A percentile compares a stretch with the other conserved stretches of the same genome.
These are phyloP conservation scores for Kalanchoe fedtschenkoi DNA, from an alignment of 164 flowering plant species.

Conservation along the genomic window DNA sequence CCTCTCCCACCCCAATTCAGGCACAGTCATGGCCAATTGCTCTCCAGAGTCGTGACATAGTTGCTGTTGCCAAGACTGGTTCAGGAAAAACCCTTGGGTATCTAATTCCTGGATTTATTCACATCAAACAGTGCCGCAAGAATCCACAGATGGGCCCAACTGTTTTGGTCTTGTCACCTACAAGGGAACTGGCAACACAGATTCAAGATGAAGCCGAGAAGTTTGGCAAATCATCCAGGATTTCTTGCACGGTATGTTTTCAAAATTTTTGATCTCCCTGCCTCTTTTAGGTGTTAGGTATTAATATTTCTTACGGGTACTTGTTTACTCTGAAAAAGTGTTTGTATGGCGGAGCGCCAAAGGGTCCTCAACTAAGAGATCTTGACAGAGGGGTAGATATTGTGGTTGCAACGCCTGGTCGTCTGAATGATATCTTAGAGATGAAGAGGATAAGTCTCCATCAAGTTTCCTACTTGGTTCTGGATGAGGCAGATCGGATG, in stretches of 20 bases:
- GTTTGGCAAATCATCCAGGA: conserved; percentile 71
- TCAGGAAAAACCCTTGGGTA: conserved; percentile 92
- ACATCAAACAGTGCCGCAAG: conserved; percentile 48
- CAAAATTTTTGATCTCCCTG: neutral
- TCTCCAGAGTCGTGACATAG: conserved; percentile 68
- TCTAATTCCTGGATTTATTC: conserved; percentile 71
- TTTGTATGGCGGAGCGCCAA: conserved; percentile 88
- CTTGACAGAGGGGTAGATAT: conserved; percentile 65
- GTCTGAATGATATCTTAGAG: conserved; percentile 80
- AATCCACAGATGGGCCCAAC: conserved; percentile 69
- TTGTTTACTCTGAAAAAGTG: conserved; percentile 31
- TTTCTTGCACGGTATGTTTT: conserved; percentile 60
- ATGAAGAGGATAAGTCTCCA: conserved; percentile 60
- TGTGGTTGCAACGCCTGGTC: conserved; percentile 96
- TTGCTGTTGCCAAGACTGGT: conserved; percentile 95
- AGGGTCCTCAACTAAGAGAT: conserved; percentile 75
- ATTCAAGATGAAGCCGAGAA: conserved; percentile 85
- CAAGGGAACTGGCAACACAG: conserved; percentile 91
- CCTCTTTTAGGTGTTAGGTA: neutral
- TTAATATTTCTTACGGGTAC: neutral
- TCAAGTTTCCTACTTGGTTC: conserved; percentile 73
- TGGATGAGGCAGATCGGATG: conserved; percentile 97
- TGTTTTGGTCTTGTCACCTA: conserved; percentile 78
- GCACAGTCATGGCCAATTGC: conserved; percentile 95
- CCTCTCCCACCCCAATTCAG: conserved; percentile 89